Conservation (phyloP, 2,329 filamentous ascomycete species). For the Aspergillus sp. region DNA sequence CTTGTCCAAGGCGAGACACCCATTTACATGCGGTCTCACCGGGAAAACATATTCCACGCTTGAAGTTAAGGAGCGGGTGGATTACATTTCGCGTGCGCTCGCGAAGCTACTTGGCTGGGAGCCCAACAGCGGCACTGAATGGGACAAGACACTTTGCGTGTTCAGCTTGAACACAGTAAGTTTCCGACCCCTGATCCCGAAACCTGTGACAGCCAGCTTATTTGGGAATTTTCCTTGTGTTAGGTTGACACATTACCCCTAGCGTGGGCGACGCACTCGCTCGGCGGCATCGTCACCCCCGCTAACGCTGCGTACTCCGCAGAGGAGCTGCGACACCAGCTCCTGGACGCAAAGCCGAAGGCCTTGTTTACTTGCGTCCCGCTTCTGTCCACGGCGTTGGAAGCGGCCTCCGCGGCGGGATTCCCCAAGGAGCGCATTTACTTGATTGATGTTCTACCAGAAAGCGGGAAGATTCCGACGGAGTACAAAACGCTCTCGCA, state of each 20-base stretch:
- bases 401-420: constrained; percentile 62
- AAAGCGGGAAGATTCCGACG: constrained; percentile 43
- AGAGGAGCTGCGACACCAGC: constrained; percentile 68
- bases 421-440: constrained; percentile 67
- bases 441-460: constrained; percentile 66
- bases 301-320: constrained; percentile 74
- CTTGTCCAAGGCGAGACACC: constrained; percentile 62
- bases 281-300: constrained; percentile 72
- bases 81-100: constrained; percentile 66
- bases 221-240: background rate
- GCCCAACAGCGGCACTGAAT: constrained; percentile 70
- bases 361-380: constrained; percentile 71
- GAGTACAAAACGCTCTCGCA: constrained; percentile 66
- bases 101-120: constrained; percentile 70
- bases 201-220: too few relatives aligned
- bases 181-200: background rate
- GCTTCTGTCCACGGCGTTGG: constrained; percentile 62
- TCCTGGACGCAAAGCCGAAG: constrained; percentile 67
- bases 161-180: constrained; percentile 79
- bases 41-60: constrained; percentile 64
- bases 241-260: constrained; percentile 74
- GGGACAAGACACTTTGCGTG: constrained; percentile 75
- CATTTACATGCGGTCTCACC: constrained; percentile 75
- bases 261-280: constrained; percentile 70
- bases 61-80: constrained; percentile 66